Conservation (phyloP, 2,329 filamentous ascomycete species). For the Aspergillus intermedius region DNA sequence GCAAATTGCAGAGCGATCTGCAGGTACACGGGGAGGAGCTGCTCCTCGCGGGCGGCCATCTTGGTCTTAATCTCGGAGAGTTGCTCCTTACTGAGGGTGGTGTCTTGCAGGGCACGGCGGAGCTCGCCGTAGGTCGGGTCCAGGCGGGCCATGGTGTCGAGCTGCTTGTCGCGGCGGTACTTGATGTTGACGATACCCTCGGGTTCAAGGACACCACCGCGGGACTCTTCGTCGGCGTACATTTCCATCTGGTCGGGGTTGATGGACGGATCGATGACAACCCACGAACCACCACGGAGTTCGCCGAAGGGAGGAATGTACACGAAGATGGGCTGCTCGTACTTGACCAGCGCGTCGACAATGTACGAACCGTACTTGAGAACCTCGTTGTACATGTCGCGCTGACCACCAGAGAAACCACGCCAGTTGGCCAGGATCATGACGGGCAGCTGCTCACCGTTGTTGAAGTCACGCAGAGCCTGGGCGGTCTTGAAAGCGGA, state of each 20-base stretch:
- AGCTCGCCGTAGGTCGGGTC: conserved; percentile 78
- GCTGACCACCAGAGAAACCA: conserved; percentile 98
- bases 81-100: conserved; percentile 64
- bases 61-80: conserved; percentile 72
- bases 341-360: conserved; percentile 95
- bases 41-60: conserved; percentile 78
- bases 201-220: conserved; percentile 94
- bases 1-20: conserved; percentile 97
- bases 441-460: conserved; percentile 92
- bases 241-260: conserved; percentile 97
- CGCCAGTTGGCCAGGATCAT: conserved; percentile 99
- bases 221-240: conserved; percentile 93
- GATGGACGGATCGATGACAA: conserved; percentile 97
- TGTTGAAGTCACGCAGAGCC: conserved; percentile 98
- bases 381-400: conserved; percentile 99
- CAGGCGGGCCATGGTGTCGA: conserved; percentile 93
- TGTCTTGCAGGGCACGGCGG: conserved; percentile 67
- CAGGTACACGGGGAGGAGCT: conserved; percentile 83
- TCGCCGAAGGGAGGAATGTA: conserved; percentile 97
- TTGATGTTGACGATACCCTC: conserved; percentile 99
- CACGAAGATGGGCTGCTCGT: conserved; percentile 96
- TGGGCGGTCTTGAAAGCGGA: conserved; percentile 99
- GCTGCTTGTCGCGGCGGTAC: conserved; percentile 93
- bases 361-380: conserved; percentile 99
- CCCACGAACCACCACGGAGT: conserved; percentile 97